These are phyloP conservation scores for Zymoseptoria pseudotritici DNA, from an alignment of 2,329 filamentous ascomycete species.

Conservation along the genomic window DNA sequence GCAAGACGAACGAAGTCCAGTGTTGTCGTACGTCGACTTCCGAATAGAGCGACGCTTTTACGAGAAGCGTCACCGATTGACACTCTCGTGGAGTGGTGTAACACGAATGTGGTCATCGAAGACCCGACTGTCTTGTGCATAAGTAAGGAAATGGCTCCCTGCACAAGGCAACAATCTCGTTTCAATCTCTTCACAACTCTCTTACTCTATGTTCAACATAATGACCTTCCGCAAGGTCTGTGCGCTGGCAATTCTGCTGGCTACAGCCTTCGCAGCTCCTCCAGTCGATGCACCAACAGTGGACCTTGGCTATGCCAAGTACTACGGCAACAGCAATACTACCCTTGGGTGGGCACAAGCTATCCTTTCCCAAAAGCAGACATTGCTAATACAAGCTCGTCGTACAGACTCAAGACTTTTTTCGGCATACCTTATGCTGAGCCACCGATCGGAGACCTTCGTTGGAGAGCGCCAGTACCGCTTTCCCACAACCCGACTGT, in stretches of 20 bases:
- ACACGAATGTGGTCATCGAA: not conserved
- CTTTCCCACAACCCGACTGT: not conserved
- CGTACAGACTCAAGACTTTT: not conserved
- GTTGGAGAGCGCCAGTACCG: slow-evolving; percentile 19
- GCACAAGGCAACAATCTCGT: not conserved
- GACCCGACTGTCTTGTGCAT: not conserved
- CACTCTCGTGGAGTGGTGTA: not conserved
- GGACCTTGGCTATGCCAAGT: slow-evolving; percentile 20
- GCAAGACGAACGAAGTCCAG: no score
- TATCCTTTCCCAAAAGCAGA: not conserved
- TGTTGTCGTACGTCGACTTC: not conserved
- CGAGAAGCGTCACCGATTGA: not conserved
- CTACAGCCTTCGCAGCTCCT: not conserved
- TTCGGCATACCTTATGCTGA: slow-evolving; percentile 20
- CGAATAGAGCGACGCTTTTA: not conserved
- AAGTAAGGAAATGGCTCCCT: not conserved
- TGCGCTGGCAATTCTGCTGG: not conserved
- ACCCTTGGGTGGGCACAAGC: not conserved
- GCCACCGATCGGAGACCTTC: slow-evolving; percentile 15
- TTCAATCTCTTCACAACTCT: not conserved
- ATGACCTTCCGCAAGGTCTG: not conserved
- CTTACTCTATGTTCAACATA: not conserved
- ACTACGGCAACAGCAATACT: slow-evolving; percentile 10
- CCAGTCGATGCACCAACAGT: slow-evolving; percentile 4
- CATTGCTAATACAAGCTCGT: not conserved